A percentile compares a stretch with the other conserved stretches of the same genome.
These are phyloP conservation scores for Exutisphaerella laricina DNA, from an alignment of 2,329 filamentous ascomycete species.

Conservation along the genomic window DNA sequence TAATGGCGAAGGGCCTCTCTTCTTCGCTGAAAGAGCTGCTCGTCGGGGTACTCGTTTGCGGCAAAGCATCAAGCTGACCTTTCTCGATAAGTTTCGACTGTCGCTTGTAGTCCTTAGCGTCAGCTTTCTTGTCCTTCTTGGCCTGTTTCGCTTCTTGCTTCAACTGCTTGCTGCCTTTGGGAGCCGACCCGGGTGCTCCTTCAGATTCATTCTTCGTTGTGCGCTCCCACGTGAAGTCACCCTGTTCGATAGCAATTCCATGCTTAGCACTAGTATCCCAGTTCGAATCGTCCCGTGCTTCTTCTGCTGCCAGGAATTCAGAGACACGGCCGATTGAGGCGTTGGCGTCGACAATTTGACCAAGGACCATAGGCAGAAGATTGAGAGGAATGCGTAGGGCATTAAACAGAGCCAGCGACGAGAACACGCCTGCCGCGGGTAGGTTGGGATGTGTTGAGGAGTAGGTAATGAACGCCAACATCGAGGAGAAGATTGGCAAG, in stretches of 20 bases:
- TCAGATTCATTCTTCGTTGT: conserved; percentile 46
- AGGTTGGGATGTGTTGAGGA: conserved; percentile 57
- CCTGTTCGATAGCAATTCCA: conserved; percentile 63
- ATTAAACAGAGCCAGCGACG: conserved; percentile 90
- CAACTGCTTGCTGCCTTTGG: conserved; percentile 33
- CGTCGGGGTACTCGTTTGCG: conserved; percentile 18
- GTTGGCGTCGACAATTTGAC: conserved; percentile 84
- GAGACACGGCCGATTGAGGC: conserved; percentile 79
- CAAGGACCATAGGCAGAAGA: conserved; percentile 78
- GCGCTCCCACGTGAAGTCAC: conserved; percentile 83
- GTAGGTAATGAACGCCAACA: conserved; percentile 86
- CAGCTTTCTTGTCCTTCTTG: conserved; percentile 37
- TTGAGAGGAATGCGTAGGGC: conserved; percentile 85
- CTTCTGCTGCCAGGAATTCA: conserved; percentile 81
- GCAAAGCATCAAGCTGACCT: conserved; percentile 20
- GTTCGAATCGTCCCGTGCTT: conserved; percentile 66
- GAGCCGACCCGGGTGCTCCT: conserved; percentile 28
- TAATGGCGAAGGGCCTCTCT: conserved; percentile 65
- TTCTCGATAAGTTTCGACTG: conserved; percentile 32
- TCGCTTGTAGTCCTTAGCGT: conserved; percentile 38
- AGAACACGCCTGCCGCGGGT: conserved; percentile 75
- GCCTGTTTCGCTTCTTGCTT: conserved; percentile 42
- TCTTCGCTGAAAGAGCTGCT: conserved; percentile 49
- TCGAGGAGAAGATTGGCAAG: conserved; percentile 87
- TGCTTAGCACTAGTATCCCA: conserved; percentile 49